A percentile compares a stretch with the other conserved stretches of the same genome.
Conservation (phyloP, 805 yeast species). For the Cyberlindnera saturnus region DNA sequence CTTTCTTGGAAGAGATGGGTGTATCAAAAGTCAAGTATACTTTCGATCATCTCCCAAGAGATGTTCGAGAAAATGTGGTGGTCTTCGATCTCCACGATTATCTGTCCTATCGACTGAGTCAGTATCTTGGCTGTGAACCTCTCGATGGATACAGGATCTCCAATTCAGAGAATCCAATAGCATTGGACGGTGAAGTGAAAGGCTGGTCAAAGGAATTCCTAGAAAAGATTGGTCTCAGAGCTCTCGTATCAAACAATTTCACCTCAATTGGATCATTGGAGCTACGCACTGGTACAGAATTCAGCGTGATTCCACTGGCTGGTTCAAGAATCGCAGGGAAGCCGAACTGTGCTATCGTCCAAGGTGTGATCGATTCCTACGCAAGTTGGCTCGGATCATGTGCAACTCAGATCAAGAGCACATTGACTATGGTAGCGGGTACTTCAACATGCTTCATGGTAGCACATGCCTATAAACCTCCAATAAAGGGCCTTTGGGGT, state of each 20-base stretch:
- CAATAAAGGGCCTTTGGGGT: constrained; percentile 52
- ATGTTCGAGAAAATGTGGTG: constrained; percentile 22
- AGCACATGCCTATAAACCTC: constrained; percentile 18
- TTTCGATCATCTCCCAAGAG: constrained; percentile 20
- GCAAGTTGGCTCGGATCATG: constrained; percentile 45
- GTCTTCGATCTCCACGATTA: constrained; percentile 50
- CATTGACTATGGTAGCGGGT: constrained; percentile 51
- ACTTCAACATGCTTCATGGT: constrained; percentile 53
- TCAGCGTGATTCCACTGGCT: constrained; percentile 20
- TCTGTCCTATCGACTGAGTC: constrained; percentile 26
- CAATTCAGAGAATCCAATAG: constrained; percentile 23
- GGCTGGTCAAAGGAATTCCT: constrained; percentile 41
- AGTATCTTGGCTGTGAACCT: constrained; percentile 2
- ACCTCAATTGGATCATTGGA: constrained; percentile 29
- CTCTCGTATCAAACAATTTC: constrained; percentile 11
- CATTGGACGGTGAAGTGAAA: constrained; percentile 51
- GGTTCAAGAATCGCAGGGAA: constrained; percentile 26
- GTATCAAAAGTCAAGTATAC: constrained; percentile 44
- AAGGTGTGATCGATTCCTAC: constrained; percentile 57
- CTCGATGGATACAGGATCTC: constrained; percentile 4
- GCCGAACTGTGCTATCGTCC: constrained; percentile 22
- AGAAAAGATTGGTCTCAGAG: constrained; percentile 14
- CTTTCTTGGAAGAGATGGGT: constrained; percentile 52
- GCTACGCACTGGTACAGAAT: background rate
- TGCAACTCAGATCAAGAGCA: constrained; percentile 15